Base-by-base conservation (phyloP, 2,329 filamentous ascomycete species). In the Fusarium clavum region DNA sequence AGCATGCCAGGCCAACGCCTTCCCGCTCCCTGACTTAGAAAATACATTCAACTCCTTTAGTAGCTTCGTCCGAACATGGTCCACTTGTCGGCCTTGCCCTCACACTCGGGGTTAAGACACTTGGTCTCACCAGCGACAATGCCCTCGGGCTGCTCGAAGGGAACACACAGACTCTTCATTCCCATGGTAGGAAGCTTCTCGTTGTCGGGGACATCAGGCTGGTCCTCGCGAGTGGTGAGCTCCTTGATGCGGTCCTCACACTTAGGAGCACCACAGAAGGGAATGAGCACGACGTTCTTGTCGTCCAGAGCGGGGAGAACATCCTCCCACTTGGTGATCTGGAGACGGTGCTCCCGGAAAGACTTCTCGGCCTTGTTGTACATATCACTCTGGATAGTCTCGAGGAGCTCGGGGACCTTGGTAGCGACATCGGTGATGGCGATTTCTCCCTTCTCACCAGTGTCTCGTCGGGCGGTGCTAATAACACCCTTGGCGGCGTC, bases 231-330 rank as follows among this genome's bases (percentile, higher is more conserved):
- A 45, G 92, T 93, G 69, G 93, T 97, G 78, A 94, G 86, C 60
- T 97, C 94, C 88, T 98, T 98, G 84, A 98, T 94, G 80, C 93
- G 89, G 76, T 98, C 95, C 82, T 98, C 95, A 78, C 95, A 98
- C 79, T 92, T 90, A 72, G 83, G 82, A 38, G 88, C 92, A 67
- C 94, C 85, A 79, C 97, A 99, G 85, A 94, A 92, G 56, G 95
- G 95, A 71, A 98, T 97, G 64, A 98, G 84, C 45, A 97, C 91
- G 45, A 98, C 90, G 78, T 98, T 97, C 88, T 97, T 97, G 78
- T 88, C 85, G 81, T 99, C 96, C 43, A 99, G 88, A 1, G 93
- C 90, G 10, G 96, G 95, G 47, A 96, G 89, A 59, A 99, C 97
- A 56, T 97, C 91, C 41, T 93, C 91, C 96, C 96, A 99, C 73